These are phyloP conservation scores for Chlorella sp. DNA, from an alignment of 139 green algal species.

Conservation along the genomic window DNA sequence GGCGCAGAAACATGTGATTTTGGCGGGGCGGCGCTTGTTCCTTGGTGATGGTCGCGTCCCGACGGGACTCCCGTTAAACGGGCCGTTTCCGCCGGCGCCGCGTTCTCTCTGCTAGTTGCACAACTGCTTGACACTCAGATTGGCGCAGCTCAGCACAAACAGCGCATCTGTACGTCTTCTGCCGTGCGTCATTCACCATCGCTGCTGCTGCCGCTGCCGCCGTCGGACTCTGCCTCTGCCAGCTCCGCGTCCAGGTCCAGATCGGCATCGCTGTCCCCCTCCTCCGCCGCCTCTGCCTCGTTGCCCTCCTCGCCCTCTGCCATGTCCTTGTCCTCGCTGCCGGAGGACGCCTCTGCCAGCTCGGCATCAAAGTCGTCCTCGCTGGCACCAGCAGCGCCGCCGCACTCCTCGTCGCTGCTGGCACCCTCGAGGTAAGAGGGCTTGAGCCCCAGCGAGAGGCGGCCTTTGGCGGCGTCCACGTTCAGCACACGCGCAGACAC, in stretches of 20 bases:
- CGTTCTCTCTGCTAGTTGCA: neutral
- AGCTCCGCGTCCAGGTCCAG: constrained; percentile 15
- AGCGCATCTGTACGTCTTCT: neutral
- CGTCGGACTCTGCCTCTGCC: constrained; percentile 1
- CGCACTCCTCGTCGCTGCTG: neutral
- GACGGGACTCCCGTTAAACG: neutral
- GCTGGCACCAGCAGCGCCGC: neutral
- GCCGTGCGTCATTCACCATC: neutral
- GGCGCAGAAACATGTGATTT: no score
- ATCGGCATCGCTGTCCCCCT: constrained; percentile 1
- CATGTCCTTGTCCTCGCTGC: constrained; percentile 40
- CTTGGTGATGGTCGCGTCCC: neutral
- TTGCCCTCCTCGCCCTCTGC: constrained; percentile 22
- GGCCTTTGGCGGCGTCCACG: constrained; percentile 54
- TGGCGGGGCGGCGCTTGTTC: no score
- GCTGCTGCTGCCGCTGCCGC: neutral
- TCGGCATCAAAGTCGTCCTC: constrained; percentile 40
- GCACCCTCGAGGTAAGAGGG: constrained; percentile 56
- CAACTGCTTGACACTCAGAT: neutral
- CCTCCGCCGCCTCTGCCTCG: neutral
- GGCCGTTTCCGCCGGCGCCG: neutral
- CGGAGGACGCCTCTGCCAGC: neutral
- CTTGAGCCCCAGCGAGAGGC: constrained; percentile 75
- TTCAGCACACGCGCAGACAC: constrained; percentile 74
- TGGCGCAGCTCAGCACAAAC: neutral